A percentile compares a stretch with the other conserved stretches of the same genome.
These are phyloP conservation scores for Euphorbia tirucalli DNA, from an alignment of 345 rosid genomes.

Conservation along the genomic window DNA sequence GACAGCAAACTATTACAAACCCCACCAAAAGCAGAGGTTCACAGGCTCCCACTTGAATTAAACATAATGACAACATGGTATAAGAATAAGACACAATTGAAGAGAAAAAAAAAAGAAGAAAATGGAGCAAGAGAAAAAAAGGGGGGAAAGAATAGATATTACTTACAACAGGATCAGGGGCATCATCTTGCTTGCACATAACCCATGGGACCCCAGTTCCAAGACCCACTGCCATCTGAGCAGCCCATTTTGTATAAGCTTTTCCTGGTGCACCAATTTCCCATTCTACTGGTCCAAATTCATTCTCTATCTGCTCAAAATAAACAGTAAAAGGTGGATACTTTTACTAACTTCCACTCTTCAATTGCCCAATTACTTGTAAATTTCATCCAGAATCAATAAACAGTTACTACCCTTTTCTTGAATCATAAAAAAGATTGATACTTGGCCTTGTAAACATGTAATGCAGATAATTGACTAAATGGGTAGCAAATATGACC, in stretches of 20 bases:
- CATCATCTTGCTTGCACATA: conserved; percentile 56
- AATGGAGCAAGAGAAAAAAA: not conserved
- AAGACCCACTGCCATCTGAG: conserved; percentile 44
- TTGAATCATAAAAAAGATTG: conserved; percentile 8
- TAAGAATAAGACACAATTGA: conserved; percentile 3
- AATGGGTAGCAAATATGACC: not conserved
- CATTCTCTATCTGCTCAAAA: conserved; percentile 27
- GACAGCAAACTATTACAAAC: conserved; percentile 1
- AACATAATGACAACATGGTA: not conserved
- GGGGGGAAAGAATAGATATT: not conserved
- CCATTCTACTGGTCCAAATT: conserved; percentile 27
- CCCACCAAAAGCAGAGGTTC: conserved; percentile 11
- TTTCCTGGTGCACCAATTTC: conserved; percentile 31
- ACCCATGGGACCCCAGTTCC: conserved; percentile 55
- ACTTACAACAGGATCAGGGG: conserved; percentile 44
- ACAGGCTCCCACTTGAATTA: not conserved
- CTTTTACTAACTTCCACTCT: not conserved
- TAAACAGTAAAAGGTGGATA: not conserved
- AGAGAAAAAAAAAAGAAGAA: not conserved
- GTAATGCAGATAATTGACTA: not conserved
- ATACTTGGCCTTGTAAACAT: not conserved
- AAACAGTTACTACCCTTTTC: not conserved
- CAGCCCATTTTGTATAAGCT: conserved; percentile 48
- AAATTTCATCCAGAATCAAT: not conserved
- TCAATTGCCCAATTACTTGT: not conserved